phyloP scores from a whole-genome alignment of 179 eudicot genomes.

The Sideroxylon spinosum region DNA sequence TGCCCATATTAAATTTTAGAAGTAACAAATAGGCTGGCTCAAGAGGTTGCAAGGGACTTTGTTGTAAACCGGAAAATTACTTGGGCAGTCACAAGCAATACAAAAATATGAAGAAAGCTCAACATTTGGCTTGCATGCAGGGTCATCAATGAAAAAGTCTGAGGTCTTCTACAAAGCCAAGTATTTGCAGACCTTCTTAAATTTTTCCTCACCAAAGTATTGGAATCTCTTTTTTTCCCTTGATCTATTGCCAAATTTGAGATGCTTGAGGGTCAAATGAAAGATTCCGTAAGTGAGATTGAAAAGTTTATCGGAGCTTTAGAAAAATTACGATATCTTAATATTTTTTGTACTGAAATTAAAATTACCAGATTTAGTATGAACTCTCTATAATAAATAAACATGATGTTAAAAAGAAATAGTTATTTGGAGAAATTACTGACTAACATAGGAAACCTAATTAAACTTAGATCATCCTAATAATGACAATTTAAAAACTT shows the following conservation, averaged over 20 bases:
- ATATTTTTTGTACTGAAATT: not conserved
- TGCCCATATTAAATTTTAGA: no score
- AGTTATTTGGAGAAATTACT: no score
- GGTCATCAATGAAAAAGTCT: not conserved
- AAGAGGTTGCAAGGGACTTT: no score
- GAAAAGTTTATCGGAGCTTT: constrained; percentile 17
- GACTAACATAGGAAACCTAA: no score
- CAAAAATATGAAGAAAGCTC: not conserved
- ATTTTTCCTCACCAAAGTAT: not conserved
- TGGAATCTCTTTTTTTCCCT: not conserved
- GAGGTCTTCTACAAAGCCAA: not conserved
- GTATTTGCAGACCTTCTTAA: constrained; percentile 9
- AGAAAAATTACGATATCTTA: not conserved
- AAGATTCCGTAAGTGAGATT: not conserved
- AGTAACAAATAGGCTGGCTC: no score
- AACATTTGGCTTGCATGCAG: constrained; percentile 1
- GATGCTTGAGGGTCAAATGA: constrained; percentile 15
- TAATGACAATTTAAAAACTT: no score
- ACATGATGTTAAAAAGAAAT: no score
- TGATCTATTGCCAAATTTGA: constrained; percentile 1
- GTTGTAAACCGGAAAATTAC: not conserved
- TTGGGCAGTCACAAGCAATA: not conserved
- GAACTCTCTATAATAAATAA: no score
- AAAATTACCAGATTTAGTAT: constrained; percentile 16
- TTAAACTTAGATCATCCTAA: no score